Percentiles rank a stretch among this genome's conserved stretches.
Conservation (phyloP, 75 land plant genomes). For the Cunninghamia lanceolata region DNA sequence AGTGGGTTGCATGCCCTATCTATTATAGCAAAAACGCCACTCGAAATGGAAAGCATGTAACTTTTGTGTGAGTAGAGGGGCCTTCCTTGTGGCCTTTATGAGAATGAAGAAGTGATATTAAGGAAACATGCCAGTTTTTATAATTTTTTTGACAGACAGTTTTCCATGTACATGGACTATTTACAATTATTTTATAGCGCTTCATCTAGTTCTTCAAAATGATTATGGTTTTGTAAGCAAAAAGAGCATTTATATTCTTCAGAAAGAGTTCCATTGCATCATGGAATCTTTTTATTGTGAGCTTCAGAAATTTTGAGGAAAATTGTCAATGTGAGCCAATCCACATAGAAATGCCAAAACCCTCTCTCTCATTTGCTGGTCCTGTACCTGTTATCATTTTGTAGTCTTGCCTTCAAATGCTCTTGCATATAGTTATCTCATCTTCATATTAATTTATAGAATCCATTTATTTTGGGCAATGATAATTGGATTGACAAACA, state of each 20-base stretch:
- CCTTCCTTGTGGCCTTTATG: not conserved
- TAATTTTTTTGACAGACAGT: not conserved
- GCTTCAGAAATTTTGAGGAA: not conserved
- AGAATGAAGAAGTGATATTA: not conserved
- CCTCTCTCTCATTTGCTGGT: too few relatives aligned
- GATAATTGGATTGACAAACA: not conserved
- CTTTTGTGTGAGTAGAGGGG: not conserved
- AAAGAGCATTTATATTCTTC: not conserved
- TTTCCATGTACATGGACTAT: not conserved
- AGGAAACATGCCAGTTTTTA: not conserved
- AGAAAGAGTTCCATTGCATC: not conserved
- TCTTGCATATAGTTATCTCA: too few relatives aligned
- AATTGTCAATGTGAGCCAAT: not conserved
- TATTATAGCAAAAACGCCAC: conserved; percentile 81
- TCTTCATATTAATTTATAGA: not conserved
- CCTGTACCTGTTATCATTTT: too few relatives aligned
- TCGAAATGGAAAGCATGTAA: conserved; percentile 34
- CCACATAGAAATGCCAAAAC: too few relatives aligned
- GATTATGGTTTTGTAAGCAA: not conserved
- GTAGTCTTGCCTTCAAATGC: too few relatives aligned
- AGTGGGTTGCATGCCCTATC: conserved; percentile 90
- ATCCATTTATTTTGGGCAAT: not conserved
- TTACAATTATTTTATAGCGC: not conserved
- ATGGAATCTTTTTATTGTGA: not conserved
- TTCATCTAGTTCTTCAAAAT: not conserved